Evolutionary conservation across 2,329 filamentous ascomycete species (phyloP).

Genomic region (Volutella citrinella): DNA sequence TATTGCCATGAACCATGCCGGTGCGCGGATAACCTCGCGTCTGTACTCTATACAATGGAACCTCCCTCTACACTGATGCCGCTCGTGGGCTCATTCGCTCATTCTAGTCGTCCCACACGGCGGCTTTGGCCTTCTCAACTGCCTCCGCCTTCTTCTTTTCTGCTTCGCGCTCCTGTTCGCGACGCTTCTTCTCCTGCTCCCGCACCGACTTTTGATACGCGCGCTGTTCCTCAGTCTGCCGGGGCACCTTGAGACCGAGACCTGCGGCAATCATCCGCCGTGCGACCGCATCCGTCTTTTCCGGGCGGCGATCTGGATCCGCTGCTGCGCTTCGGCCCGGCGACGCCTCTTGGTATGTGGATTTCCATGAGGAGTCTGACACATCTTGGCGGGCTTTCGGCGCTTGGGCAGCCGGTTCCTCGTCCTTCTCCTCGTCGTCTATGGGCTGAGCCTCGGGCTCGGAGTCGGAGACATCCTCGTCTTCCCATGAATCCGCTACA

Average conservation of each 20-base stretch:
- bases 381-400: constrained; percentile 62
- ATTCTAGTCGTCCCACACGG: constrained; percentile 83
- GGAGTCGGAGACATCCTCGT: constrained; percentile 56
- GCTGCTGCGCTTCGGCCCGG: constrained; percentile 6
- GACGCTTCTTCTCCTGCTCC: constrained; percentile 78
- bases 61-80: no score
- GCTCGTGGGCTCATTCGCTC: no score
- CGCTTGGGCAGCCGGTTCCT: constrained; percentile 50
- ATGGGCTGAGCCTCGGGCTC: constrained; percentile 34
- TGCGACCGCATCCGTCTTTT: constrained; percentile 92
- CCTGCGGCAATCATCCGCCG: constrained; percentile 86
- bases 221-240: constrained; percentile 81
- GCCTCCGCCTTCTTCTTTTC: constrained; percentile 59
- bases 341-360: constrained; percentile 3
- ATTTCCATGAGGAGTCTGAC: constrained; percentile 20
- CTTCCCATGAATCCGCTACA: constrained; percentile 46
- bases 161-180: constrained; percentile 68
- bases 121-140: constrained; percentile 72
- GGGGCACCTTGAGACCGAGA: constrained; percentile 76
- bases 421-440: constrained; percentile 20
- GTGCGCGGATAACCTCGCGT: no score
- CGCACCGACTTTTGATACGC: constrained; percentile 80
- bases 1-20: no score
- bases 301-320: constrained; percentile 52
- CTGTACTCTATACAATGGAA: no score